These are phyloP conservation scores for Calonectria hongkongensis DNA, from an alignment of 2,329 filamentous ascomycete species.

Conservation along the genomic window DNA sequence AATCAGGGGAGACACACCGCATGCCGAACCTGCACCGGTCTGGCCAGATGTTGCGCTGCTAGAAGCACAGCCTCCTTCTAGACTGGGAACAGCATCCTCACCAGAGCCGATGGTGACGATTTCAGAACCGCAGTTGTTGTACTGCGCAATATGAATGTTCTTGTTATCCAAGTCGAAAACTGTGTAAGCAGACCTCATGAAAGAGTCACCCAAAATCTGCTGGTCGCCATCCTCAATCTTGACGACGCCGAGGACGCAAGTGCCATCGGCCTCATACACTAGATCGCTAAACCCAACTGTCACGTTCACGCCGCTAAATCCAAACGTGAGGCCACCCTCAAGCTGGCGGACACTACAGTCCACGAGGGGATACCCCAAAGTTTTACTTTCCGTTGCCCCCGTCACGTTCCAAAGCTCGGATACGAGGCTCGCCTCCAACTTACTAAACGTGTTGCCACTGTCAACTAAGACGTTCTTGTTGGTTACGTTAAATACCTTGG, in stretches of 20 bases:
- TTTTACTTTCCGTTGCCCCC: slow-evolving; percentile 62
- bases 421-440: slow-evolving; percentile 69
- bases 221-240: slow-evolving; percentile 49
- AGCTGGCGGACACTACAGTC: slow-evolving; percentile 17
- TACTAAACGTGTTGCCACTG: slow-evolving; percentile 78
- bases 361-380: slow-evolving; percentile 61
- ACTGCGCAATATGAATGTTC: slow-evolving; percentile 55
- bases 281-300: slow-evolving; percentile 29
- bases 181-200: slow-evolving; percentile 62
- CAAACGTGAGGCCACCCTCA: neutral
- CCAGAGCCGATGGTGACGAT: slow-evolving; percentile 58
- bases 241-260: slow-evolving; percentile 12
- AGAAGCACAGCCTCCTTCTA: slow-evolving; percentile 42
- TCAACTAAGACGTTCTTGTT: slow-evolving; percentile 70
- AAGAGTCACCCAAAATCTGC: slow-evolving; percentile 61
- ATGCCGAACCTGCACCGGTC: neutral
- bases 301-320: slow-evolving; percentile 20
- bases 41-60: neutral
- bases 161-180: slow-evolving; percentile 60
- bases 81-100: slow-evolving; percentile 55
- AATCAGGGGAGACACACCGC: neutral
- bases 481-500: slow-evolving; percentile 65
- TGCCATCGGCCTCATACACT: slow-evolving; percentile 9
- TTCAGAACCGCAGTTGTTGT: slow-evolving; percentile 56
- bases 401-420: slow-evolving; percentile 13